Conservation (phyloP, 2,329 filamentous ascomycete species). For the Ramichloridium luteum region DNA sequence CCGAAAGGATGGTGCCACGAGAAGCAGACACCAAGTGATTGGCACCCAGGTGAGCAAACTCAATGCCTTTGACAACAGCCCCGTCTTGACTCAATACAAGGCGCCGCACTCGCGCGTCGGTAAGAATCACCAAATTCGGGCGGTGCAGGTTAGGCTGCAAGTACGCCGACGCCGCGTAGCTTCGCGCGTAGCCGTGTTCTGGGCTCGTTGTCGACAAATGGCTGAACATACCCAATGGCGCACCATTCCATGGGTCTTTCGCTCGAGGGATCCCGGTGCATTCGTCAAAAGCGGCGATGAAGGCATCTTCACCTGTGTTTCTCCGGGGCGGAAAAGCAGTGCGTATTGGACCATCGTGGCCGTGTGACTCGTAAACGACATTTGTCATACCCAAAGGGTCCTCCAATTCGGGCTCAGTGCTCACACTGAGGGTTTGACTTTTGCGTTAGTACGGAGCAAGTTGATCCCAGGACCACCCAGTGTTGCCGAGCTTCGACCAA, state of each 20-base stretch:
- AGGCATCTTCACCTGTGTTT: conserved; percentile 25
- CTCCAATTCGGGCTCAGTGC: conserved; percentile 3
- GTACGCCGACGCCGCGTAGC: conserved; percentile 25
- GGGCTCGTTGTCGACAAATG: conserved; percentile 15
- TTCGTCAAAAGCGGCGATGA: conserved; percentile 25
- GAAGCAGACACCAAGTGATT: conserved; percentile 16
- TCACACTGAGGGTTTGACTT: conserved; percentile 6
- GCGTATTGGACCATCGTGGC: conserved; percentile 24
- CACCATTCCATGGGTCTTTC: conserved; percentile 25
- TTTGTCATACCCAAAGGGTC: conserved; percentile 7
- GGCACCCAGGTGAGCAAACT: conserved; percentile 27
- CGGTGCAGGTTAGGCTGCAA: conserved; percentile 20
- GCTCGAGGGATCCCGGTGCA: conserved; percentile 21
- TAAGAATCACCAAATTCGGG: conserved; percentile 22
- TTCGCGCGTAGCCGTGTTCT: conserved; percentile 20
- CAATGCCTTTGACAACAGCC: conserved; percentile 25
- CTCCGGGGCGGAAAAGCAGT: conserved; percentile 28
- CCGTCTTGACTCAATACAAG: conserved; percentile 36
- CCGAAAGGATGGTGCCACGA: conserved; percentile 40
- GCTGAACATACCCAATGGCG: conserved; percentile 22
- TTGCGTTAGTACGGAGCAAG: conserved; percentile 9
- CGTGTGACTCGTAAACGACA: conserved; percentile 25
- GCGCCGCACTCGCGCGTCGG: conserved; percentile 34
- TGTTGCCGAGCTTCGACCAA: conserved; percentile 22
- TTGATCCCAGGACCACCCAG: conserved; percentile 26